Conservation (phyloP, 2,329 filamentous ascomycete genomes). For the Penicillium sp. region DNA sequence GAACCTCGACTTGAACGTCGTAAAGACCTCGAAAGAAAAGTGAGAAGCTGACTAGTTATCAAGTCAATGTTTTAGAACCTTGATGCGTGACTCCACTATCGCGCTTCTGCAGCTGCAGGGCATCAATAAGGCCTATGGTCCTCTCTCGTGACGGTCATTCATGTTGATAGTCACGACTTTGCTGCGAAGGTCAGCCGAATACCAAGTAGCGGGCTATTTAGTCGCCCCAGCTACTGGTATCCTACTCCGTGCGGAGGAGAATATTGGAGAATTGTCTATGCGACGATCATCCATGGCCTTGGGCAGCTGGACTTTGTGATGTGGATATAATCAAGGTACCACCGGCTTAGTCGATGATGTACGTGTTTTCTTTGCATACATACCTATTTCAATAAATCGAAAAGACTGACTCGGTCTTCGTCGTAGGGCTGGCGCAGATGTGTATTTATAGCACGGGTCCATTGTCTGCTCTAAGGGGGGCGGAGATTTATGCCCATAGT, state of each 20-base stretch:
- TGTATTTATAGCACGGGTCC: slow-evolving; percentile 74
- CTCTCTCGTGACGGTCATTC: no score
- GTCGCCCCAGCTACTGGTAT: slow-evolving; percentile 48
- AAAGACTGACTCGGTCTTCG: slow-evolving; percentile 6
- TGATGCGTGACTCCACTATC: no score
- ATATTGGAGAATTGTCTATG: slow-evolving; percentile 55
- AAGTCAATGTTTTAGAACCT: slow-evolving; percentile 32
- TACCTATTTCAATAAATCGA: neutral
- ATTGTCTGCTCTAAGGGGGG: slow-evolving; percentile 26
- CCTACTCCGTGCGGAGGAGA: slow-evolving; percentile 27
- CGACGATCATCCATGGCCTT: slow-evolving; percentile 52
- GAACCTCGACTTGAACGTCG: no score
- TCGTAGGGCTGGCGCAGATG: slow-evolving; percentile 44
- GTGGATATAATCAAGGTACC: slow-evolving; percentile 35
- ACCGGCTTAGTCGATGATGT: slow-evolving; percentile 37
- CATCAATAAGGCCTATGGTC: no score
- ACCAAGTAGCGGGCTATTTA: slow-evolving; percentile 4
- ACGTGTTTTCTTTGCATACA: slow-evolving; percentile 8
- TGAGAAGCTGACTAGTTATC: neutral
- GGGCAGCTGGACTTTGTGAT: slow-evolving; percentile 49
- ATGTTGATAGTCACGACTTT: no score
- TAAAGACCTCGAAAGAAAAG: neutral
- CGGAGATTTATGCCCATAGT: neutral
- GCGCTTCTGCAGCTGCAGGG: no score
- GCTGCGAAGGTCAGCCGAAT: neutral